phyloP scores from a whole-genome alignment of 164 flowering plant species.

The Hamamelis virginiana region DNA sequence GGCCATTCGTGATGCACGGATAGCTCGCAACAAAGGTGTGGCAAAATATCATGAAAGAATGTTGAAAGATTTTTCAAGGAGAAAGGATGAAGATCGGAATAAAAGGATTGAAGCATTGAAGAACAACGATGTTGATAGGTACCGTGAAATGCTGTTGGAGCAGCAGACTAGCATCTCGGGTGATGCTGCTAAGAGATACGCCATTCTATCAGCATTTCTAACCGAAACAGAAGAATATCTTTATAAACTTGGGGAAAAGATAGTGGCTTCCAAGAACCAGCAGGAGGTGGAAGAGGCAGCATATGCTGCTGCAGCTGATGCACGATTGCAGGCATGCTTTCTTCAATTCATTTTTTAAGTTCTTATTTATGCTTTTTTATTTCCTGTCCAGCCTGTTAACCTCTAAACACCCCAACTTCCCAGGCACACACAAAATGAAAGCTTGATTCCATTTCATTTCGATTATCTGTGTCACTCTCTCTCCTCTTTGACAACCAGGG shows the following conservation, averaged over 20 bases:
- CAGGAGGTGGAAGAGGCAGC: conserved; percentile 98
- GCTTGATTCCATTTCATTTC: neutral
- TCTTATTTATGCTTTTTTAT: neutral
- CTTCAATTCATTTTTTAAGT: neutral
- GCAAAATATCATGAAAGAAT: conserved; percentile 97
- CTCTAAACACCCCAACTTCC: too few relatives aligned
- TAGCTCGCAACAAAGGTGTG: conserved; percentile 94
- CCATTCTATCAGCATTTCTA: conserved; percentile 90
- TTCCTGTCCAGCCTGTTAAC: too few relatives aligned
- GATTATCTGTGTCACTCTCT: neutral
- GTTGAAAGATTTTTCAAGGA: conserved; percentile 93
- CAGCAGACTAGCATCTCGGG: conserved; percentile 95
- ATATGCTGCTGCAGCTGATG: conserved; percentile 80
- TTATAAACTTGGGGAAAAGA: conserved; percentile 85
- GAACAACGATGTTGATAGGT: conserved; percentile 98
- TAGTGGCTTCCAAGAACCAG: conserved; percentile 88
- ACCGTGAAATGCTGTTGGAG: conserved; percentile 92
- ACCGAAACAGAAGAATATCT: conserved; percentile 96
- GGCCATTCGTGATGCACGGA: conserved; percentile 97
- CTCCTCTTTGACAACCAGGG: conserved; percentile 49
- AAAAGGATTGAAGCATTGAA: conserved; percentile 99
- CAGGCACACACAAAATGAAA: too few relatives aligned
- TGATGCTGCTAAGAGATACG: conserved; percentile 93
- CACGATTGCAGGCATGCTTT: conserved; percentile 77
- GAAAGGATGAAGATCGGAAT: conserved; percentile 86